Evolutionary conservation across 163 green algal genomes (phyloP).

Genomic region (Chloromonas sp.): DNA sequence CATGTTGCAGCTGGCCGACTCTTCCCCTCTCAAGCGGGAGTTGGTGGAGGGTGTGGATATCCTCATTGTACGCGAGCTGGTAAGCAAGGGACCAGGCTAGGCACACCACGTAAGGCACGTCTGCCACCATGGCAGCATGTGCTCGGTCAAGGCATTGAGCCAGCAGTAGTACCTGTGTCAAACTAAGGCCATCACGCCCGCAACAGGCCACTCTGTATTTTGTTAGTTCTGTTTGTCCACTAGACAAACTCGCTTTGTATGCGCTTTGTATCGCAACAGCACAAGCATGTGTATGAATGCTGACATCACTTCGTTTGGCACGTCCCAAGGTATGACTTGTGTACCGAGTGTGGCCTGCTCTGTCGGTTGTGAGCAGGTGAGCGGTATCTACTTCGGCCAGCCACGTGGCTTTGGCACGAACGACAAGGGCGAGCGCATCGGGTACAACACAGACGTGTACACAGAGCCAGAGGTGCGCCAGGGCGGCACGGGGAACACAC

Average conservation of each 20-base stretch:
- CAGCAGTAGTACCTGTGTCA: no score
- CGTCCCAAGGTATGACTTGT: no score
- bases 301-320: no score
- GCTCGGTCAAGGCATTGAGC: no score
- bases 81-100: conserved; percentile 22
- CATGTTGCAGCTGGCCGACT: conserved; percentile 75
- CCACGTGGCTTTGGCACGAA: conserved; percentile 85
- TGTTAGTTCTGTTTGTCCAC: no score
- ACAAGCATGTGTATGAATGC: no score
- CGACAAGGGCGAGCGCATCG: conserved; percentile 74
- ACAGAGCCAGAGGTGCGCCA: conserved; percentile 66
- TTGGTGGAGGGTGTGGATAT: conserved; percentile 96
- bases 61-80: conserved; percentile 96
- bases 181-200: no score
- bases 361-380: conserved; percentile 60
- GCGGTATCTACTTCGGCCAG: conserved; percentile 98
- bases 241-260: no score
- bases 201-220: no score
- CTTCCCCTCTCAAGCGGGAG: conserved; percentile 88
- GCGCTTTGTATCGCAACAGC: no score
- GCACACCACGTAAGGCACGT: background rate
- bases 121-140: no score
- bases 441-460: conserved; percentile 97
- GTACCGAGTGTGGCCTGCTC: background rate
- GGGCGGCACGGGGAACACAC: background rate